These are phyloP conservation scores for Phtheirospermum japonicum DNA, from an alignment of 257 asterid species.

Conservation along the genomic window DNA sequence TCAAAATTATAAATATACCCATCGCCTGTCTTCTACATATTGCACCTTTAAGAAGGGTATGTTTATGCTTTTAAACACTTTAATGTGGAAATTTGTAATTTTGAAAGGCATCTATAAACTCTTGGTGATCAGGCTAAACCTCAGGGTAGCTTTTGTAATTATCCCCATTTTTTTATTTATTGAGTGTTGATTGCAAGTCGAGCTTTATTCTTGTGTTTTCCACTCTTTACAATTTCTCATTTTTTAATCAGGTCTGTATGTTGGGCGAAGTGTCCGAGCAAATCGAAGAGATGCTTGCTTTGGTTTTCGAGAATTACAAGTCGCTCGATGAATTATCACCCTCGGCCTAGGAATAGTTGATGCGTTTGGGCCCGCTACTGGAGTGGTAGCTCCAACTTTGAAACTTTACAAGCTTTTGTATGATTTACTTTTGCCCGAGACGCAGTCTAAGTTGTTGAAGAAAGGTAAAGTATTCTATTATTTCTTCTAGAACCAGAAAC, in stretches of 20 bases:
- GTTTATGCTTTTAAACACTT: too few relatives aligned
- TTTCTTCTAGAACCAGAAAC: too few relatives aligned
- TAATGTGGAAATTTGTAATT: too few relatives aligned
- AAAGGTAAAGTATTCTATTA: too few relatives aligned
- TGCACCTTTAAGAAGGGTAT: too few relatives aligned
- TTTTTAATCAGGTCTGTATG: slow-evolving; percentile 71
- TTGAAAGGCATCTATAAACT: too few relatives aligned
- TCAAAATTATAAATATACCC: too few relatives aligned
- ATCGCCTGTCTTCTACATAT: too few relatives aligned
- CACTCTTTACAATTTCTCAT: slow-evolving; percentile 19
- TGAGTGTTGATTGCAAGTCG: not conserved
- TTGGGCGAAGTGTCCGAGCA: slow-evolving; percentile 88
- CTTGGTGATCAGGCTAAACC: too few relatives aligned
- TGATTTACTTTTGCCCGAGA: slow-evolving; percentile 77
- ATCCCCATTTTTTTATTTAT: not conserved
- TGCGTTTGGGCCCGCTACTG: too few relatives aligned
- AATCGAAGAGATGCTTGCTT: slow-evolving; percentile 61
- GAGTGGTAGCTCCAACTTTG: slow-evolving; percentile 78
- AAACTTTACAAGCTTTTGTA: slow-evolving; percentile 71
- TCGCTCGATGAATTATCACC: slow-evolving; percentile 77
- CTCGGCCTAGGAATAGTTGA: slow-evolving; percentile 63
- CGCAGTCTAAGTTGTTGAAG: slow-evolving; percentile 70
- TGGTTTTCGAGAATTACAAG: slow-evolving; percentile 80
- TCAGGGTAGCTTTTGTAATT: not conserved
- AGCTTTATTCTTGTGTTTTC: slow-evolving; percentile 18